phyloP scores from a whole-genome alignment of 2,329 filamentous ascomycete genomes.

The Botrytis sinoallii region DNA sequence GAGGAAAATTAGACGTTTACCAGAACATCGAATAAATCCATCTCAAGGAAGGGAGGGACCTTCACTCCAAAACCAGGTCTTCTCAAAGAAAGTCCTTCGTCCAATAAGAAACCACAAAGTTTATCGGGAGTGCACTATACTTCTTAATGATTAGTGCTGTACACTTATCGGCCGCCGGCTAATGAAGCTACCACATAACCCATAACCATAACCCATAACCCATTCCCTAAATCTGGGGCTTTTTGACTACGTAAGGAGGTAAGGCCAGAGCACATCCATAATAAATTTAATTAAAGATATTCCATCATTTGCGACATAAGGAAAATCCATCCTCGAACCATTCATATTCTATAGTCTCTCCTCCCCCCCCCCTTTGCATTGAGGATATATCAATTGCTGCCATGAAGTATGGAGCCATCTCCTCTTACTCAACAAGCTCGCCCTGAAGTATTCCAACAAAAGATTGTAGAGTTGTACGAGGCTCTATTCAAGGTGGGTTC shows the following conservation, averaged over 20 bases:
- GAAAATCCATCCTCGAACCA: not conserved
- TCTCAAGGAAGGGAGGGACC: not conserved
- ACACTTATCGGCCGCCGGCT: conserved; percentile 8
- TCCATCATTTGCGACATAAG: not conserved
- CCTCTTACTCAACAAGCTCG: conserved; percentile 89
- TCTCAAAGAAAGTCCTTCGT: not conserved
- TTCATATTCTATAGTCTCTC: not conserved
- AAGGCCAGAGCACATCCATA: conserved; percentile 6
- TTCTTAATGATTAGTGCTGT: not conserved
- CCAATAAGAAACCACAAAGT: not conserved
- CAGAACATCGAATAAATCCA: not conserved
- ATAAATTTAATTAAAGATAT: conserved; percentile 1
- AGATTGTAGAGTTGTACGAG: conserved; percentile 88
- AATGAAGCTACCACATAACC: not conserved
- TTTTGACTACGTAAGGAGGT: not conserved
- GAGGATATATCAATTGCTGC: conserved; percentile 23
- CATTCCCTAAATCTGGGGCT: conserved; percentile 4
- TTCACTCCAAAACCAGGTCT: not conserved
- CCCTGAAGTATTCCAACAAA: conserved; percentile 88
- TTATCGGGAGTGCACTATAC: not conserved
- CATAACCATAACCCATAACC: not conserved
- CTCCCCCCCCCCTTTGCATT: not conserved
- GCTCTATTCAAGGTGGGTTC: conserved; percentile 69
- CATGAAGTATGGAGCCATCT: conserved; percentile 72
- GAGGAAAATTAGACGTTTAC: no score